Conservation (phyloP, 2,329 filamentous ascomycete species). For the Immersiporthe knoxdaviesiana region DNA sequence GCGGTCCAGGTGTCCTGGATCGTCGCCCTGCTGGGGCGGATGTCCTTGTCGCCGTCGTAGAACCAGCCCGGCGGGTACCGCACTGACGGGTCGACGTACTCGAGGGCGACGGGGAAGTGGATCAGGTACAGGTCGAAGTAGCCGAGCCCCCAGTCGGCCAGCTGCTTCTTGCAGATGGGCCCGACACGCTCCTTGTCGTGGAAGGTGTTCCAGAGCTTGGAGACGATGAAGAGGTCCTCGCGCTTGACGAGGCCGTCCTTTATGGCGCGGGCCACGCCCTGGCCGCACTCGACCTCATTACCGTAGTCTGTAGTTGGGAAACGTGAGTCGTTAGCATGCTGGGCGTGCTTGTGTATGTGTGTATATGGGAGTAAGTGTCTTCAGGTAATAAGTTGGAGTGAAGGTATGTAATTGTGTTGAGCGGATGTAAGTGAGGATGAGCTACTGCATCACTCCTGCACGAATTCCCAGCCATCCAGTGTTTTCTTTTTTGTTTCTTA, state of each 20-base stretch:
- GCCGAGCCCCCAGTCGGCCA: constrained; percentile 79
- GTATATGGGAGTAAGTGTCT: background rate
- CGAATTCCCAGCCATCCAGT: background rate
- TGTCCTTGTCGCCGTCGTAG: constrained; percentile 61
- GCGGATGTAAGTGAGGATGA: background rate
- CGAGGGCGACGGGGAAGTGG: constrained; percentile 86
- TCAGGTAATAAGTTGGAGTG: no score
- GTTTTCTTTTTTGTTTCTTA: background rate
- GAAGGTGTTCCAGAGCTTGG: constrained; percentile 93
- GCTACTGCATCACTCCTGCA: background rate
- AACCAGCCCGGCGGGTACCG: constrained; percentile 80
- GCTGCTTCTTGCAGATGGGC: constrained; percentile 75
- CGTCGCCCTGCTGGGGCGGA: constrained; percentile 68
- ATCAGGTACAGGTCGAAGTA: constrained; percentile 91
- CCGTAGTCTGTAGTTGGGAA: constrained; percentile 66
- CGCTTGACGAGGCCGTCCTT: constrained; percentile 80
- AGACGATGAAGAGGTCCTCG: constrained; percentile 87
- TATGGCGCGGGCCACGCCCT: constrained; percentile 79
- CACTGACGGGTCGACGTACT: constrained; percentile 79
- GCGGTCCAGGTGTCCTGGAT: constrained; percentile 83
- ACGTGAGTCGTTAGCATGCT: background rate
- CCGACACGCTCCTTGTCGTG: constrained; percentile 79
- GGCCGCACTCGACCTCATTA: constrained; percentile 77
- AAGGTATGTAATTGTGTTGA: no score
- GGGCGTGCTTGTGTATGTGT: background rate